phyloP scores from a whole-genome alignment of 805 yeast genomes.

The Kuraishia molischiana region DNA sequence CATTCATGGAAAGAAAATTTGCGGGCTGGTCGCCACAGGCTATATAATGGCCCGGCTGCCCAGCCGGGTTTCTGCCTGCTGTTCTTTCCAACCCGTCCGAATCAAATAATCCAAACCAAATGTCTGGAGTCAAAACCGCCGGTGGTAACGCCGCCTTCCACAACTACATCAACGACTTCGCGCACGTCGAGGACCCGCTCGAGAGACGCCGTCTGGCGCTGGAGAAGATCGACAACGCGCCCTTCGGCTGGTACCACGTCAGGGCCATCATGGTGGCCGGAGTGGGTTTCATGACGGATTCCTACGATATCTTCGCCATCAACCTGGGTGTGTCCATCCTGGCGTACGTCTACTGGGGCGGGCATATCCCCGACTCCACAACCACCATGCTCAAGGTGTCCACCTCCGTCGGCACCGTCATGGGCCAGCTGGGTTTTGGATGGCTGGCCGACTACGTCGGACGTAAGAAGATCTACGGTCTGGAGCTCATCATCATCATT shows the following conservation, averaged over 20 bases:
- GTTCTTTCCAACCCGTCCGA: too few species aligned
- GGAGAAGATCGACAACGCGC: conserved; percentile 73
- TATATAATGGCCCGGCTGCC: too few species aligned
- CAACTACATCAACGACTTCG: conserved; percentile 69
- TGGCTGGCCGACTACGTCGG: conserved; percentile 72
- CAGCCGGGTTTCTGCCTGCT: too few species aligned
- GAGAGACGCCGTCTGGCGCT: conserved; percentile 82
- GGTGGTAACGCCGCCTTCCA: conserved; percentile 89
- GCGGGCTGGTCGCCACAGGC: too few species aligned
- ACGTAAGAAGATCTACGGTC: conserved; percentile 81
- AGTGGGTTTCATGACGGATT: conserved; percentile 89
- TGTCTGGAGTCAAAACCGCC: conserved; percentile 21
- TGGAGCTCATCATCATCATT: conserved; percentile 79
- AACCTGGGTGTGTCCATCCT: conserved; percentile 76
- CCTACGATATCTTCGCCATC: conserved; percentile 88
- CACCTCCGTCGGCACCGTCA: conserved; percentile 88
- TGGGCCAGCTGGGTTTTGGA: conserved; percentile 86
- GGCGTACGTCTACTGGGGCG: conserved; percentile 66
- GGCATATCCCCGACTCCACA: conserved; percentile 55
- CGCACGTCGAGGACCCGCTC: conserved; percentile 75
- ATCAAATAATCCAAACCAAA: too few species aligned
- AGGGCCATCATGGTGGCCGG: conserved; percentile 83
- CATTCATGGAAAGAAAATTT: too few species aligned
- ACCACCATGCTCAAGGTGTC: conserved; percentile 74
- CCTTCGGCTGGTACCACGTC: conserved; percentile 75